Evolutionary conservation across 176 grass and related monocot species (phyloP).

Genomic region (Urochloa ruziziensis): DNA sequence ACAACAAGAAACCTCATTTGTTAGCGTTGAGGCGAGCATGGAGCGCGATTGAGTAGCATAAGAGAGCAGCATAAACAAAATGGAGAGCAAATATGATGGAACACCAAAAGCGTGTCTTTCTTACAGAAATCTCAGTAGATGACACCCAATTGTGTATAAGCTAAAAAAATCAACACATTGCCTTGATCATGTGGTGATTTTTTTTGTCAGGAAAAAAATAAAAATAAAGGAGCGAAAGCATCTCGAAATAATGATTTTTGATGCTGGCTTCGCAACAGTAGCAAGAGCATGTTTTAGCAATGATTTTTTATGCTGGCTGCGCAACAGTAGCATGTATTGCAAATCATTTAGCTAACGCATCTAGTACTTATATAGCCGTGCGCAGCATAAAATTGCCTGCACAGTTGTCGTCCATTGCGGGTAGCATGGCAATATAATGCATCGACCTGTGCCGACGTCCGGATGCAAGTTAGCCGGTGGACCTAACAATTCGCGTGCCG

Average conservation of each 20-base stretch:
- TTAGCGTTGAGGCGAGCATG: no score
- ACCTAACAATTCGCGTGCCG: constrained; percentile 31
- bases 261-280: no score
- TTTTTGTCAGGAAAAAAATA: not conserved
- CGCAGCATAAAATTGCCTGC: not conserved
- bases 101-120: not conserved
- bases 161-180: not conserved
- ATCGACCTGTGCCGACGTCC: constrained; percentile 1
- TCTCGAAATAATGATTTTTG: not conserved
- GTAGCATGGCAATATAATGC: not conserved
- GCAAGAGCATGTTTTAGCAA: not conserved
- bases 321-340: not conserved
- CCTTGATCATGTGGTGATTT: not conserved
- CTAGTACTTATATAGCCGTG: not conserved
- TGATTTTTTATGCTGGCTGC: not conserved
- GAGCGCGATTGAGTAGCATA: no score
- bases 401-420: not conserved
- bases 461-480: constrained; percentile 33
- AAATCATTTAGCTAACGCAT: not conserved
- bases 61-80: no score
- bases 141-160: not conserved
- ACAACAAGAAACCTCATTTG: not conserved
- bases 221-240: not conserved
- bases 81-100: no score
- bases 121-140: not conserved